A percentile compares a stretch with the other conserved stretches of the same genome.
These are phyloP conservation scores for Sporisorium reilianum DNA, from an alignment of 1,284 basidiomycete species.

Conservation along the genomic window DNA sequence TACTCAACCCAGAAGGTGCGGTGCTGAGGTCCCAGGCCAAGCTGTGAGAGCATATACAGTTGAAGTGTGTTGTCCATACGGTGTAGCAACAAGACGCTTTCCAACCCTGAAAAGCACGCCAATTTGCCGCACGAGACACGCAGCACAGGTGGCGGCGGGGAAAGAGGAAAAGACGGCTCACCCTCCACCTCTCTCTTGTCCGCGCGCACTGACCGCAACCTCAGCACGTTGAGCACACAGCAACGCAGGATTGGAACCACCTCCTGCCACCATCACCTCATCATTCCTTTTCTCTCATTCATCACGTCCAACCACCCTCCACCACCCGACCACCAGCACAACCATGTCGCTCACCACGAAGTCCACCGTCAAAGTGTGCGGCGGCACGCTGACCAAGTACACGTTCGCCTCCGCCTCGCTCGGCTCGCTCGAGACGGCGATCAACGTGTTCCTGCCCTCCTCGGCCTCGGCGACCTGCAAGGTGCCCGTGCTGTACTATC, in stretches of 20 bases:
- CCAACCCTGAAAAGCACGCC: too few relatives aligned
- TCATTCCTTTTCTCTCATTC: neutral
- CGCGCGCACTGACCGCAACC: constrained; percentile 32
- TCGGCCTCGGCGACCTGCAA: constrained; percentile 73
- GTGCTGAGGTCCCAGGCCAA: too few relatives aligned
- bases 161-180: constrained; percentile 30
- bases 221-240: neutral
- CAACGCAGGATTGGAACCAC: too few relatives aligned
- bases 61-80: neutral
- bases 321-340: neutral
- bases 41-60: too few relatives aligned
- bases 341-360: constrained; percentile 46
- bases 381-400: constrained; percentile 63
- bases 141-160: neutral
- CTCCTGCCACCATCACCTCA: too few relatives aligned
- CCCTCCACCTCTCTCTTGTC: too few relatives aligned
- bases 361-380: constrained; percentile 46
- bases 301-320: neutral
- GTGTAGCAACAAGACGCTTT: too few relatives aligned
- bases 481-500: constrained; percentile 84
- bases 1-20: too few relatives aligned
- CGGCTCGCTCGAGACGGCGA: constrained; percentile 81
- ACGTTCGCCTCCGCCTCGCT: constrained; percentile 75
- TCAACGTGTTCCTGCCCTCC: constrained; percentile 90
- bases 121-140: constrained; percentile 26